Base-by-base conservation (phyloP, 1,284 basidiomycete species). In the Chondrostereum purpureum region DNA sequence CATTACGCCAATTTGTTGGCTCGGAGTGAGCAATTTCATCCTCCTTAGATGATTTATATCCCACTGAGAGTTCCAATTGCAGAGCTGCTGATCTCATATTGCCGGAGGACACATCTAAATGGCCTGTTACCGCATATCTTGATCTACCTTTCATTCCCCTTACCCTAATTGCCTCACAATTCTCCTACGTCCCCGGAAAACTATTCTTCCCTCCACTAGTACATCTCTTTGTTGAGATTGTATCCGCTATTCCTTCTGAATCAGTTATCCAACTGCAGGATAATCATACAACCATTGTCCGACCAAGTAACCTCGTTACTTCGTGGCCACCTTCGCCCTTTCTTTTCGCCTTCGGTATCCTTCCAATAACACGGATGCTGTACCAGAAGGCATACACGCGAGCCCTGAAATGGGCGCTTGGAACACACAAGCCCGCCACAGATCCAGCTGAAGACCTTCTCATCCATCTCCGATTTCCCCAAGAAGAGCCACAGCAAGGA, bases 41-140 rank as follows among this genome's bases (percentile, higher is more conserved):
- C 23, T n/a, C n/a, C n/a, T n/a, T n/a, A n/a, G n/a, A n/a, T n/a
- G n/a, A n/a, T 40, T 4, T 31, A 14, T 20, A 34, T 43, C 31
- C 39, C 13, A 42, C 27, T 12, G 42, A 43, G 33, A 40, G 22
- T 42, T 33, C 20, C 10, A 13, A 35, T 17, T 12, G 11, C 49
- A 80, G 78, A 55, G 75, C 81, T 70, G 81, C 72, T 51, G 67
- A 77, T 41, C 53, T 78, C 17, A 63, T 88, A 16, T 61, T 88
- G 11, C 76, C 78, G 0, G 74, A 83, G 45, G 78, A 87, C 55
- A 75, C 76, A 2, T 64, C 66, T 36, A 77, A 80, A 38, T 85
- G 87, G 82, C 78, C 82, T 0, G 78, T 78, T 74, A 73, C 78
- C 37, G 79, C 83, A 22, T 83, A 73, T 61, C 58, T 88, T 57